Base-by-base conservation (phyloP, 257 asterid species). In the Prunella vulgaris region DNA sequence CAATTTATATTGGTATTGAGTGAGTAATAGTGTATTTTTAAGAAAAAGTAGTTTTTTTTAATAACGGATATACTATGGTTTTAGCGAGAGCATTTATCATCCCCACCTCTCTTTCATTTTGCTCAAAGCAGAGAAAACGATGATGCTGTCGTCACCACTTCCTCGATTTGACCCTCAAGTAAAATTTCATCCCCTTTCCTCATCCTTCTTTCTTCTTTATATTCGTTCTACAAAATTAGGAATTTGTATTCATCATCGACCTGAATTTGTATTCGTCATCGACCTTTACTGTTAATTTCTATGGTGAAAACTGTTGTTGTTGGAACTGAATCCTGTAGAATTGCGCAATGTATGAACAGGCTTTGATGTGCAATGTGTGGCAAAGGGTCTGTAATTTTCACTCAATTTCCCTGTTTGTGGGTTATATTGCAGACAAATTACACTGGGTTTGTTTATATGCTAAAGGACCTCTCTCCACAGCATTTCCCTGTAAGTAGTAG, bases 91-190 rank as follows among this genome's bases (percentile, higher is more conserved):
- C 1, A 53, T 17, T 10, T 60, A 21, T 17, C 7, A 49, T 22
- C 46, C 49, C 33, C 22, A 42, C n/a, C n/a, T 62, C 71, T 59
- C 69, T 66, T 70, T 51, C 70, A 38, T 64, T 68, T 74, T 22
- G 37, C 37, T 32, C 37, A 56, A 20, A 22, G 37, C 72, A 14
- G 37, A 22, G 57, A 58, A 38, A 33, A 64, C 80, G 6, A 60
- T 64, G 82, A 22, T 67, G 37, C 66, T 79, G 72, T 58, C 80
- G 46, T 79, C 78, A 32, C 72, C 80, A 25, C 69, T 76, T 57
- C 71, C 53, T 53, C 79, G 42, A 33, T 70, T 79, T 28, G 64
- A 33, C 69, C 60, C 60, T 22, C 63, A n/a, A 7, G 77, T 67
- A 63, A 57, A 28, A 18, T 7, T 76, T 56, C 17, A 13, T 49